Base-by-base conservation (phyloP, 108 stramenopile species). In the Fragilaria radians region DNA sequence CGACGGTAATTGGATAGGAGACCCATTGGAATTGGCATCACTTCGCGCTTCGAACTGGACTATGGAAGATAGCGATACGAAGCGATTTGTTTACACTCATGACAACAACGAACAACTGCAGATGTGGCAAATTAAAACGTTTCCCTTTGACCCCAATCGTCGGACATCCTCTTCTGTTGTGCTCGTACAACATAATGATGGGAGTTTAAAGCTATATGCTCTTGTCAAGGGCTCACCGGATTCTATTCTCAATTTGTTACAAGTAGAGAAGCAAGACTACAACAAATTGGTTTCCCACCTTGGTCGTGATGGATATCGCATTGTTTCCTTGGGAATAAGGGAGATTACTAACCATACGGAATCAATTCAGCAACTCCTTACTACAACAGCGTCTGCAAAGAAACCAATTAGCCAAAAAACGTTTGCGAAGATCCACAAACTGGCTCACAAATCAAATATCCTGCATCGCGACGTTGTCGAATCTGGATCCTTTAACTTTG, bases 11-110 rank as follows among this genome's bases (percentile, higher is more conserved):
- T 55, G 77, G 2, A 65, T 82, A 19, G 89, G 89, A 1, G 89
- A 90, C 64, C 85, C 85, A 17, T 54, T 90, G 4, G 89, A 90
- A 49, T 33, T 65, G 29, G 78, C 83, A 22, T 57, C 72, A 14
- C 58, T 86, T 7, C 21, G 47, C 1, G 80, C 48, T 54, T 67
- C 81, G 26, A 63, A 66, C 7, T 90, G 88, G 88, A 68, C 61
- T 28, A 45, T 26, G 54, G 48, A 32, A 46, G 30, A 14, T 71
- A 61, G 34, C 25, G 14, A 5, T 48, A 17, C 52, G 9, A 17
- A 27, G 18, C 14, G 34, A 27, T 28, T 33, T 46, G 21, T 48
- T 45, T 49, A 67, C 50, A 36, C 45, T 30, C 5, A 32, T 67
- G 5, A 21, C 33, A 18, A 21, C 48, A 18, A 61, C 5, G 4